Percentiles rank a stretch among this genome's conserved stretches.
phyloP scores from a whole-genome alignment of 352 stramenopile genomes.

The Elongisporangium senticosum region DNA sequence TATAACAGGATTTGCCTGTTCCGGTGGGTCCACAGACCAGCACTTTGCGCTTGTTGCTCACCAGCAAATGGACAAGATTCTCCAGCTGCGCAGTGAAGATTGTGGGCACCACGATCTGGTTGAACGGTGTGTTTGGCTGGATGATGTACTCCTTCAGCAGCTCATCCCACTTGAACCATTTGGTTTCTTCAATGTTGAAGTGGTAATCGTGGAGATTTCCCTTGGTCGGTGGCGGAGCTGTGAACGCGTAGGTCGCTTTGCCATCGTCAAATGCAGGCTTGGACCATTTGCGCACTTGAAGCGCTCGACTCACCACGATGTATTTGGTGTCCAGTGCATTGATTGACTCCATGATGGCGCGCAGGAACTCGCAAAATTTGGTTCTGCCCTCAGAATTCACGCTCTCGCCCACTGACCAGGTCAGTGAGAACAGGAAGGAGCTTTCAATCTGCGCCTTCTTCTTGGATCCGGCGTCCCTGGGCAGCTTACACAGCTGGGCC shows the following conservation, averaged over 20 bases:
- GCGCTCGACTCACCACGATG: conserved; percentile 60
- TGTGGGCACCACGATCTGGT: conserved; percentile 92
- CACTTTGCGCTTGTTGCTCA: conserved; percentile 77
- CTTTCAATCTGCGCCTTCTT: conserved; percentile 65
- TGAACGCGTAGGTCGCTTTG: conserved; percentile 46
- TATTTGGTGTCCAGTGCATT: conserved; percentile 66
- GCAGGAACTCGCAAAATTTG: conserved; percentile 81
- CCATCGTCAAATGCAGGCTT: conserved; percentile 64
- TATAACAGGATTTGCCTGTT: conserved; percentile 91
- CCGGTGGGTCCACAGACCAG: conserved; percentile 91
- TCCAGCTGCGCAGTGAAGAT: conserved; percentile 90
- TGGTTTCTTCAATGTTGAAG: conserved; percentile 76
- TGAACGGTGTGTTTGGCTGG: conserved; percentile 79
- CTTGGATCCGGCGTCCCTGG: conserved; percentile 63
- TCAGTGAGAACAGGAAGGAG: conserved; percentile 88
- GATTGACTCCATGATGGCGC: conserved; percentile 72
- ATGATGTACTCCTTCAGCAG: conserved; percentile 86
- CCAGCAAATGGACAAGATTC: conserved; percentile 81
- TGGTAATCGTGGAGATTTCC: conserved; percentile 83
- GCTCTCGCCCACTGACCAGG: conserved; percentile 88
- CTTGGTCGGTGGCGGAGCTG: conserved; percentile 55
- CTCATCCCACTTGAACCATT: conserved; percentile 91
- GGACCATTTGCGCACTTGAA: conserved; percentile 80
- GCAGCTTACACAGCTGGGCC: conserved; percentile 63
- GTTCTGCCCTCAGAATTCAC: conserved; percentile 60